Base-by-base conservation (phyloP, 345 rosid species). In the Lepidium didymum region DNA sequence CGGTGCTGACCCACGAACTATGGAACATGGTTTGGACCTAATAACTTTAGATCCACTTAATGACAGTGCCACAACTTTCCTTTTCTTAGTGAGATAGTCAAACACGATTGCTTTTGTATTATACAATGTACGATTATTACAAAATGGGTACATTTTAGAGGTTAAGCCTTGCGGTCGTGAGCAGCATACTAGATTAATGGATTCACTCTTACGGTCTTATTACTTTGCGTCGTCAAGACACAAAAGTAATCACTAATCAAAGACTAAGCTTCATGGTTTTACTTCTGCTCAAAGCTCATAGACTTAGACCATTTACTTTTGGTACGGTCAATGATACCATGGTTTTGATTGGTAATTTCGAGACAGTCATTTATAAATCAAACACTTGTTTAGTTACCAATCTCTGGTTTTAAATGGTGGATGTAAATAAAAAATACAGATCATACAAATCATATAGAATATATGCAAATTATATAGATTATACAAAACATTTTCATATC, bases 31-130 rank as follows among this genome's bases (percentile, higher is more conserved):
- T 21, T 34, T 49, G 55, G 16, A 27, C 77, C 73, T 66, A 74
- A 67, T 66, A 74, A 67, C 6, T 66, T 67, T 58, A 59, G 68
- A 56, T 60, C 2, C 78, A 74, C 42, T 43, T 49, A 41, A 21
- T 38, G 49, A 21, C 45, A 45, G 4, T 14, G 46, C 59, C 18
- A 29, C 9, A 57, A 31, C 23, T 46, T 47, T 64, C 8, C 3
- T 8, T 12, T 2, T 1, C 8, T 14, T 31, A 0, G 23, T 18
- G 13, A 33, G 3, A 70, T 60, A 31, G 66, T 59, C 74, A 60
- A 40, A 27, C 15, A 38, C 8, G 65, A 41, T 35, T 3, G 31
- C 31, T 35, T 35, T 21, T 45, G 15, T 27, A 27, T 15, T 35
- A 21, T 37, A 31, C 3, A 36, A 14, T 3, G n/a, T n/a, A n/a